These are phyloP conservation scores for Aspergillus brasiliensis DNA, from an alignment of 2,329 filamentous ascomycete species.

Conservation along the genomic window DNA sequence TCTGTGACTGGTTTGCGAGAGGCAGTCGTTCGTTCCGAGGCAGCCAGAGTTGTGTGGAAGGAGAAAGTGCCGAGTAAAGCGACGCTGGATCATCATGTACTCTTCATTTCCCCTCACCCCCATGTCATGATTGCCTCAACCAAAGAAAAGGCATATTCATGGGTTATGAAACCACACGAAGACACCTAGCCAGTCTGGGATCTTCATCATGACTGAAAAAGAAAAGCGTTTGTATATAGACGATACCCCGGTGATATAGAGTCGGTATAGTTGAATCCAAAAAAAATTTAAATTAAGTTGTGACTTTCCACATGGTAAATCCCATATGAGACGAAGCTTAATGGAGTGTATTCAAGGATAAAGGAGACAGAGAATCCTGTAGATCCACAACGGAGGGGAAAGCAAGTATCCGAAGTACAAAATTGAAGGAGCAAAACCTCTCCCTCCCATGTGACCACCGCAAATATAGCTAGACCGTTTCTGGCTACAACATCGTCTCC, in stretches of 20 bases:
- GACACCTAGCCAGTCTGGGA: background rate
- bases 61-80: conserved; percentile 1
- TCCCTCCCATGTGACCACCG: background rate
- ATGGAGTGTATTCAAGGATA: background rate
- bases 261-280: background rate
- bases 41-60: conserved; percentile 13
- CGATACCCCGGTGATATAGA: conserved; percentile 10
- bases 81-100: conserved; percentile 5
- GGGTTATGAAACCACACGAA: background rate
- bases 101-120: background rate
- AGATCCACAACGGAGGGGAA: background rate
- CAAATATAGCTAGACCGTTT: background rate
- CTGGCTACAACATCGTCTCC: background rate
- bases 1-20: conserved; percentile 39
- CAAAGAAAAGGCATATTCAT: background rate
- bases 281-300: conserved; percentile 10
- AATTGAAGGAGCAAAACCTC: background rate
- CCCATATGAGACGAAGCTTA: background rate
- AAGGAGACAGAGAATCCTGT: background rate
- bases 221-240: conserved; percentile 11
- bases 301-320: background rate
- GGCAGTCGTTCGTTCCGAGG: conserved; percentile 34
- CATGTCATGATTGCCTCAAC: background rate
- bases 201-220: background rate
- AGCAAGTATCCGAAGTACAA: background rate